Conservation (phyloP, 495 filamentous ascomycete species). For the Apodospora peruviana region DNA sequence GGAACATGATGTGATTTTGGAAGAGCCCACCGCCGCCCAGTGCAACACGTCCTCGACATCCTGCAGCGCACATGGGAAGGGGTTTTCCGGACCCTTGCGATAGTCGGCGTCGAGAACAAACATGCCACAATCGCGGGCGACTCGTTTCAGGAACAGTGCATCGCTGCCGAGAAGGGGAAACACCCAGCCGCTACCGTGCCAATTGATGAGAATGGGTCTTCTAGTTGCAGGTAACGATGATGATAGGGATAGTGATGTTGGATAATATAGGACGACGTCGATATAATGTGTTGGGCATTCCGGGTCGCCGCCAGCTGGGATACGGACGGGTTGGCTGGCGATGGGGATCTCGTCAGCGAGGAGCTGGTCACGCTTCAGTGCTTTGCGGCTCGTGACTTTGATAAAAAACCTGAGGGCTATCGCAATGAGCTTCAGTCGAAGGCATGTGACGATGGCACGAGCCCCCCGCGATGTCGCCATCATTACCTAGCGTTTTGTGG, state of each 20-base stretch:
- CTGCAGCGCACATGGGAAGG: not conserved
- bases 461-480: not conserved
- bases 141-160: not conserved
- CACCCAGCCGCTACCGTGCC: not conserved
- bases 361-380: not conserved
- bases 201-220: not conserved
- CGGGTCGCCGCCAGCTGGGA: not conserved
- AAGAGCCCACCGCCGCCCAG: not conserved
- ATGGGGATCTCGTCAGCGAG: not conserved
- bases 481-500: too few relatives aligned
- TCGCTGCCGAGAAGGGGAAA: not conserved
- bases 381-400: not conserved
- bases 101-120: constrained; percentile 1
- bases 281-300: not conserved
- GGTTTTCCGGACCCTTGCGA: not conserved
- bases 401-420: not conserved
- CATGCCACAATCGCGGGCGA: not conserved
- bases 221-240: not conserved
- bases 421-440: not conserved
- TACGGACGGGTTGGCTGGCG: not conserved
- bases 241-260: not conserved
- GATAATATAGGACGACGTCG: not conserved
- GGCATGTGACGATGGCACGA: not conserved
- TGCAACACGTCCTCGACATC: not conserved
- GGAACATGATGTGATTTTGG: not conserved